phyloP scores from a whole-genome alignment of 2,329 filamentous ascomycete species.

The Cladorrhinum sp. region DNA sequence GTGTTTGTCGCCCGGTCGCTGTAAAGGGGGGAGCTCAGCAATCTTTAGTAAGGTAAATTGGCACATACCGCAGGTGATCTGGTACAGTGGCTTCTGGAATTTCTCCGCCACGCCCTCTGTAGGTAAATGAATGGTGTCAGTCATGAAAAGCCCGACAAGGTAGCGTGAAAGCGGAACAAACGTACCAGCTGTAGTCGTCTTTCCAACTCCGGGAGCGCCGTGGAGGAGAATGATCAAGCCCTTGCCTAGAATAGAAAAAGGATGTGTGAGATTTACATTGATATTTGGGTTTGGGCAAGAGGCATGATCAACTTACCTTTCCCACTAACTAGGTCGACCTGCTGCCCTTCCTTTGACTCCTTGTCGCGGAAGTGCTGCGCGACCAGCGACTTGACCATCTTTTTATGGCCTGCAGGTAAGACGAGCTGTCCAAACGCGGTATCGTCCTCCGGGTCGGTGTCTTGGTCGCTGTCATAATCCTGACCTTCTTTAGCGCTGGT shows the following conservation, averaged over 20 bases:
- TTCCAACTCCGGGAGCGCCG: slow-evolving; percentile 17
- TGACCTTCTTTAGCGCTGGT: too few relatives aligned
- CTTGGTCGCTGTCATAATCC: too few relatives aligned
- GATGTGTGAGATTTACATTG: too few relatives aligned
- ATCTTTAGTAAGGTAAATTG: too few relatives aligned
- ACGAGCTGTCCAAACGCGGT: slow-evolving; percentile 30
- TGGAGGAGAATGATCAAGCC: slow-evolving; percentile 15
- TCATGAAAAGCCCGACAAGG: too few relatives aligned
- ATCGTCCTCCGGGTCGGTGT: too few relatives aligned
- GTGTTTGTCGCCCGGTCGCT: too few relatives aligned
- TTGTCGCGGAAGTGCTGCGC: slow-evolving; percentile 35
- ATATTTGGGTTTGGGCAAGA: slow-evolving; percentile 29
- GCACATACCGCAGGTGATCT: slow-evolving; percentile 20
- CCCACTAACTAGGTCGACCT: slow-evolving; percentile 32
- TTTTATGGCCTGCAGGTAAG: slow-evolving; percentile 26
- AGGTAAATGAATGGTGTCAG: too few relatives aligned
- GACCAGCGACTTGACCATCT: slow-evolving; percentile 32
- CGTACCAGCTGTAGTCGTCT: slow-evolving; percentile 19
- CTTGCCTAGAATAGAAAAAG: too few relatives aligned
- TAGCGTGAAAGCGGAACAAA: too few relatives aligned
- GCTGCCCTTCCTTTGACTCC: slow-evolving; percentile 17
- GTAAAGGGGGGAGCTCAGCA: too few relatives aligned
- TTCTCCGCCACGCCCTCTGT: slow-evolving; percentile 6
- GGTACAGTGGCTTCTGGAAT: slow-evolving; percentile 13
- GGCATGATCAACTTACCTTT: slow-evolving; percentile 31